A percentile compares a stretch with the other conserved stretches of the same genome.
Conservation (phyloP, 192 early-diverging fungal species). For the Backusella tarrabulga region DNA sequence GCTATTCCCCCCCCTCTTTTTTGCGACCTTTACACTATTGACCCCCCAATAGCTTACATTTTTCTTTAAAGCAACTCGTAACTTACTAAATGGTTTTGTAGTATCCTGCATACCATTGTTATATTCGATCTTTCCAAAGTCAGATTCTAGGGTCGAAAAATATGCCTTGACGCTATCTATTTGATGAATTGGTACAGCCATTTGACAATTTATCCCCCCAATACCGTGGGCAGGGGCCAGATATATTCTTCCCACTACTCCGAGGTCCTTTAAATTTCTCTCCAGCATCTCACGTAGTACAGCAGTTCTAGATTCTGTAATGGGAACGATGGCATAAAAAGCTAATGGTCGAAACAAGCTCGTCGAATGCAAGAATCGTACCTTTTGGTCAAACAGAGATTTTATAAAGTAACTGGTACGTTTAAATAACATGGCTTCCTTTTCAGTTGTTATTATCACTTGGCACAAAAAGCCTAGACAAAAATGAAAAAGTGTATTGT, state of each 20-base stretch:
- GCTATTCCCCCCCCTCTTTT: background rate
- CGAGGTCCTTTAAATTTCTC: slow-evolving; percentile 27
- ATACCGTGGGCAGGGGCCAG: slow-evolving; percentile 47
- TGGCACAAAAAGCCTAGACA: background rate
- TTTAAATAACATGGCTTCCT: background rate
- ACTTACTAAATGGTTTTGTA: slow-evolving; percentile 56
- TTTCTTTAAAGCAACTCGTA: slow-evolving; percentile 58
- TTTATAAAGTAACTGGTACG: background rate
- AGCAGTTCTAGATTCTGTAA: background rate
- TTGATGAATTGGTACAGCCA: slow-evolving; percentile 59
- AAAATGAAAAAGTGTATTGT: background rate
- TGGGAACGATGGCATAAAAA: slow-evolving; percentile 26
- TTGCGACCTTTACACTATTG: background rate
- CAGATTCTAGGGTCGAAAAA: slow-evolving; percentile 38
- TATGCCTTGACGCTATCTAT: slow-evolving; percentile 48
- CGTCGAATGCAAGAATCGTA: background rate
- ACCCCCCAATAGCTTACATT: slow-evolving; percentile 35
- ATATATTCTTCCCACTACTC: slow-evolving; percentile 70
- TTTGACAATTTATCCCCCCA: slow-evolving; percentile 73
- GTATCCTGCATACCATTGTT: slow-evolving; percentile 28
- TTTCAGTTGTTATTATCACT: background rate
- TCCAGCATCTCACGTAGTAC: slow-evolving; percentile 9
- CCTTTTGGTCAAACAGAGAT: background rate
- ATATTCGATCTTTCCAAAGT: slow-evolving; percentile 34
- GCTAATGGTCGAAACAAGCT: slow-evolving; percentile 23